A percentile compares a stretch with the other conserved stretches of the same genome.
These are phyloP conservation scores for Candida awuae DNA, from an alignment of 805 yeast species.

Conservation along the genomic window DNA sequence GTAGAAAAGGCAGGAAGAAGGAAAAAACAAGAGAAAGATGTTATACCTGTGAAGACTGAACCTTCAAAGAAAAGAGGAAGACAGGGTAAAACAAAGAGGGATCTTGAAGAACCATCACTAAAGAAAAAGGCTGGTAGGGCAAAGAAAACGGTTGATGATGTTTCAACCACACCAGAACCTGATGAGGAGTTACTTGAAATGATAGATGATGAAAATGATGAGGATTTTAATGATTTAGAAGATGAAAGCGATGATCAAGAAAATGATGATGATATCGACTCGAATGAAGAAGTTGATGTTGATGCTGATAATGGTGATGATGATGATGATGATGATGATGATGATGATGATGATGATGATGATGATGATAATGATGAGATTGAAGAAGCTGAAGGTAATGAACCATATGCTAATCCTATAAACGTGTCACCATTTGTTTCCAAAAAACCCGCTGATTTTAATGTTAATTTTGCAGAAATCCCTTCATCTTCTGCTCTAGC, in stretches of 20 bases:
- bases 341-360: conserved; percentile 9
- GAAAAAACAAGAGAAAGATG: conserved; percentile 2
- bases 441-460: conserved; percentile 15
- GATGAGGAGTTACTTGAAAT: neutral
- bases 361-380: conserved; percentile 10
- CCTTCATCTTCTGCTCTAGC: conserved; percentile 19
- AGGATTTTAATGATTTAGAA: conserved; percentile 14
- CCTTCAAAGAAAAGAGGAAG: conserved; percentile 18
- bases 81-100: conserved; percentile 3
- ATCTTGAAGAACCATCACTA: too few species aligned
- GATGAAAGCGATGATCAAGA: too few species aligned
- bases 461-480: conserved; percentile 12
- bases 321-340: conserved; percentile 8
- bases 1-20: conserved; percentile 4
- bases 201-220: neutral
- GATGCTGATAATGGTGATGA: conserved; percentile 5
- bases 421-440: conserved; percentile 18
- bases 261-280: conserved; percentile 11
- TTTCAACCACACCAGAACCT: conserved; percentile 13
- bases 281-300: conserved; percentile 1
- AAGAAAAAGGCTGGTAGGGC: neutral
- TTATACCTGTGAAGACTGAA: neutral
- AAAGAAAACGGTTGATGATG: conserved; percentile 3
- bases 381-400: conserved; percentile 8
- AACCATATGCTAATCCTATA: neutral